These are phyloP conservation scores for Brassica rapa DNA, from an alignment of 345 rosid species.

Conservation along the genomic window DNA sequence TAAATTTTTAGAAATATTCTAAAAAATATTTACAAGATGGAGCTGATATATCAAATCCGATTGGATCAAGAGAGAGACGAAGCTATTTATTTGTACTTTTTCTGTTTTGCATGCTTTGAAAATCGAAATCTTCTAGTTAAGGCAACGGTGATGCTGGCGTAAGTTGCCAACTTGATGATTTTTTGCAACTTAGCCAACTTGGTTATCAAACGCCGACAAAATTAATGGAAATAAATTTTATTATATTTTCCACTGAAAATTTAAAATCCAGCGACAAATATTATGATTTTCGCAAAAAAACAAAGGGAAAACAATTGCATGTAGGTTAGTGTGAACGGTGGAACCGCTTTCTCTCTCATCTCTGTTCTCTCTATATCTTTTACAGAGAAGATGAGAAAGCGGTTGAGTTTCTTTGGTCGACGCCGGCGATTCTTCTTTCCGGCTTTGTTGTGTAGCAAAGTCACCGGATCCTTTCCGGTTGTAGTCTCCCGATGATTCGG, in stretches of 20 bases:
- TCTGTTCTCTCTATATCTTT: too few species aligned
- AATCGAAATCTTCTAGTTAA: constrained; percentile 17
- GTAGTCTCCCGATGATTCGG: too few species aligned
- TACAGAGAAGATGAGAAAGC: too few species aligned
- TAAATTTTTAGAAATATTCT: too few species aligned
- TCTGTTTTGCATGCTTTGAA: background rate
- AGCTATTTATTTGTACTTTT: background rate
- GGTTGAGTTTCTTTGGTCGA: too few species aligned
- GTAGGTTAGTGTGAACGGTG: too few species aligned
- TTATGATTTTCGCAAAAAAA: background rate
- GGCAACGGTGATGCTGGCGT: constrained; percentile 27
- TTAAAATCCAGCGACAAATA: background rate
- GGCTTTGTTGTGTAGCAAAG: too few species aligned
- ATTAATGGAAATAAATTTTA: background rate
- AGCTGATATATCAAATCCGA: background rate
- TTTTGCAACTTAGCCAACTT: constrained; percentile 35
- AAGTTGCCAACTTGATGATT: constrained; percentile 22
- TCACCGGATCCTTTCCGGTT: too few species aligned
- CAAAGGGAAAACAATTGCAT: background rate
- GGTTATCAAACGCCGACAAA: constrained; percentile 33
- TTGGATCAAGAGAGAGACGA: constrained; percentile 3
- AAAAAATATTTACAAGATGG: too few species aligned
- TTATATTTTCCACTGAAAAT: background rate
- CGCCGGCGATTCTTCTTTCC: too few species aligned
- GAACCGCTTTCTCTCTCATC: too few species aligned